These are phyloP conservation scores for Fraxinus platypoda DNA, from an alignment of 305 asterid genomes.

Conservation along the genomic window DNA sequence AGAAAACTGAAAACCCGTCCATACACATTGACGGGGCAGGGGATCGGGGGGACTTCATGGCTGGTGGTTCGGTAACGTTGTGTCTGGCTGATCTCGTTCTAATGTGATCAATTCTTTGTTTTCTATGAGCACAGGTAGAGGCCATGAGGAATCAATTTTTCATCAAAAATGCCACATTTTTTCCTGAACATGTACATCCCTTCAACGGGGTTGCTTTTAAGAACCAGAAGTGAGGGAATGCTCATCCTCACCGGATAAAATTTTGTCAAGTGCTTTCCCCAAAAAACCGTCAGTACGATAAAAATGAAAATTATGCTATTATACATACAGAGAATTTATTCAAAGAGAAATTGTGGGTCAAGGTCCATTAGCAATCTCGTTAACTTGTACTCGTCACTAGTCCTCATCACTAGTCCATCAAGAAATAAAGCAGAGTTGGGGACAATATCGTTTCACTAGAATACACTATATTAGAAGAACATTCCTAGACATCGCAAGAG, in stretches of 20 bases:
- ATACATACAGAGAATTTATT: not conserved
- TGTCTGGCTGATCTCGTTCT: not conserved
- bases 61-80: not conserved
- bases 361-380: not conserved
- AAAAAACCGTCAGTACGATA: not conserved
- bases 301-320: not conserved
- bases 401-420: not conserved
- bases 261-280: not conserved
- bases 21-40: not conserved
- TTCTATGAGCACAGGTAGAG: not conserved
- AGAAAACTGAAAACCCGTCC: not conserved
- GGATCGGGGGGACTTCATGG: not conserved
- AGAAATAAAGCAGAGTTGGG: not conserved
- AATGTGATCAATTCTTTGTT: not conserved
- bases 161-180: not conserved
- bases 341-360: not conserved
- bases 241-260: not conserved
- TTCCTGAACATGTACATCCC: not conserved
- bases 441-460: not conserved
- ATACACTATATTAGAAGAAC: not conserved
- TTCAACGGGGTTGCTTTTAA: not conserved
- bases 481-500: not conserved
- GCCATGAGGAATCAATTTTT: not conserved
- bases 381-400: not conserved
- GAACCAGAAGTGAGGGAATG: not conserved